Conservation (phyloP, 2,329 filamentous ascomycete genomes). For the Dothiorella sarmentorum region DNA sequence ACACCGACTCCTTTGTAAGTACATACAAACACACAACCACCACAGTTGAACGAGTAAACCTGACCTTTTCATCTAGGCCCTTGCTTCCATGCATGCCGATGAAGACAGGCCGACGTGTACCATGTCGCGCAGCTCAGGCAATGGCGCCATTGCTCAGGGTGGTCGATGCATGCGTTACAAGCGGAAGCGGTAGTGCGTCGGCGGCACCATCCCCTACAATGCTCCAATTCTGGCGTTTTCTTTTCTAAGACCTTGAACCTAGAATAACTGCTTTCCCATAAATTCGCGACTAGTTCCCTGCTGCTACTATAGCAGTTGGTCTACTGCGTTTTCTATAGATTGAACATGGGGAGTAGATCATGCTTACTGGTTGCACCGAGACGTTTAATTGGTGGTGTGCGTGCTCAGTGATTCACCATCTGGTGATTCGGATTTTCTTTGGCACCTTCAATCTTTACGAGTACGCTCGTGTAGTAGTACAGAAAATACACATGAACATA, state of each 20-base stretch:
- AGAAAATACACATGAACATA: conserved; percentile 3
- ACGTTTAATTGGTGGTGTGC: no score
- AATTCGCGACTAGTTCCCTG: not conserved
- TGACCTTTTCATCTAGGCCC: conserved; percentile 47
- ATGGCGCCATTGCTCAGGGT: conserved; percentile 51
- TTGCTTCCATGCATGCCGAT: conserved; percentile 82
- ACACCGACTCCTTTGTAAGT: conserved; percentile 75
- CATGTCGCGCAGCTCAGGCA: conserved; percentile 72
- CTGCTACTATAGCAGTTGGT: not conserved
- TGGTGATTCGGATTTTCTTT: no score
- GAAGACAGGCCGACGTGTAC: conserved; percentile 74
- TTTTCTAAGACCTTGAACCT: not conserved
- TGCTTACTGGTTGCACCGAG: not conserved
- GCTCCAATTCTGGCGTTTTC: not conserved
- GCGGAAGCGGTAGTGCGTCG: conserved; percentile 24
- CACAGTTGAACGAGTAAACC: not conserved
- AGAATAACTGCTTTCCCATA: not conserved
- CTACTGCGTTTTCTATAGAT: not conserved
- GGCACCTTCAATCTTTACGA: no score
- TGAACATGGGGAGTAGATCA: not conserved
- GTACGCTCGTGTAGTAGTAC: conserved; percentile 1
- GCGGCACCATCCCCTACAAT: not conserved
- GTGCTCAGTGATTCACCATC: no score
- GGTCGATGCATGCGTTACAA: conserved; percentile 47
- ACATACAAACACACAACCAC: not conserved